A percentile compares a stretch with the other conserved stretches of the same genome.
These are phyloP conservation scores for Rhizopogon sp. DNA, from an alignment of 768 basidiomycete genomes.

Conservation along the genomic window DNA sequence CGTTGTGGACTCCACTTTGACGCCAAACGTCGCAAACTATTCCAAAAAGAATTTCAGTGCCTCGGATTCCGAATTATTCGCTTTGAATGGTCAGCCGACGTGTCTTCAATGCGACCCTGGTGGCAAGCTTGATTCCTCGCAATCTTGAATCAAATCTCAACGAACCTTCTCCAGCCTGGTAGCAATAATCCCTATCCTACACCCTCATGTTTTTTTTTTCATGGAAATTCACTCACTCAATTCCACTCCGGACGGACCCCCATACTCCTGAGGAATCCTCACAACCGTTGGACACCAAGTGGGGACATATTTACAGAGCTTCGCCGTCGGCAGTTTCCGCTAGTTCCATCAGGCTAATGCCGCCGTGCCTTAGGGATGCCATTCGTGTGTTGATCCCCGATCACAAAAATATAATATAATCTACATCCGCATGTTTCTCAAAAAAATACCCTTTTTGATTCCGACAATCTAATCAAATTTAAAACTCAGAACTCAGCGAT, in stretches of 20 bases:
- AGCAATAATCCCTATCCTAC: constrained; percentile 9
- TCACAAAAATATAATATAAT: constrained; percentile 39
- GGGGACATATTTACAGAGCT: constrained; percentile 2
- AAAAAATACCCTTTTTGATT: constrained; percentile 2
- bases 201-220: not conserved
- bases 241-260: constrained; percentile 4
- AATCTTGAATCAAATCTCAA: constrained; percentile 30
- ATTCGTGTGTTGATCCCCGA: constrained; percentile 57
- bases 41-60: constrained; percentile 22
- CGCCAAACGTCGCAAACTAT: constrained; percentile 16
- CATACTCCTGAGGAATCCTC: not conserved
- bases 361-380: constrained; percentile 25
- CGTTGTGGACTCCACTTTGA: constrained; percentile 16
- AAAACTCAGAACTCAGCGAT: constrained; percentile 26
- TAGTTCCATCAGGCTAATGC: constrained; percentile 16
- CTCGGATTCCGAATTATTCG: constrained; percentile 48
- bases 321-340: constrained; percentile 24
- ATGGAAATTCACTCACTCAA: not conserved
- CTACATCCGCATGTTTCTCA: constrained; percentile 24
- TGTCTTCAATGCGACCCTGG: constrained; percentile 29
- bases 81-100: constrained; percentile 35
- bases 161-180: constrained; percentile 10
- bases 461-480: constrained; percentile 6
- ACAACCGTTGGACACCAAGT: too few species aligned
- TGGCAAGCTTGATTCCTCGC: constrained; percentile 24